phyloP scores from a whole-genome alignment of 2,329 filamentous ascomycete genomes.

The Trichoderma harzianum region DNA sequence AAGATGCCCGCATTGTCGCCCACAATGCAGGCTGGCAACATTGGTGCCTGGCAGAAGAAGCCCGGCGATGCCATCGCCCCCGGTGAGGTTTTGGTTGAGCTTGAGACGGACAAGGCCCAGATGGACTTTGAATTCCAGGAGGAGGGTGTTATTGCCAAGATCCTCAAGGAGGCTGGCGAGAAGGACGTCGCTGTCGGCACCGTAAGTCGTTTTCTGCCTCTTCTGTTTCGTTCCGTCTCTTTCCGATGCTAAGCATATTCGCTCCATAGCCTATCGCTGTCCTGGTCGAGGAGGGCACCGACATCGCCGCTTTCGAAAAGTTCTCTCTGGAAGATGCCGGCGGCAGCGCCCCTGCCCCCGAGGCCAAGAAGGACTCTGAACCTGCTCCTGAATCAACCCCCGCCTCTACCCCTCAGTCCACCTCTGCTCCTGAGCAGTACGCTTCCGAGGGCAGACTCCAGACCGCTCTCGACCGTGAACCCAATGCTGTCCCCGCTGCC shows the following conservation, averaged over 20 bases:
- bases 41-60: slow-evolving; percentile 98
- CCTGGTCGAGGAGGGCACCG: slow-evolving; percentile 85
- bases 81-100: slow-evolving; percentile 94
- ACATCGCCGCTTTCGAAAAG: slow-evolving; percentile 81
- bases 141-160: slow-evolving; percentile 91
- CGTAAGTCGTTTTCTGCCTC: slow-evolving; percentile 56
- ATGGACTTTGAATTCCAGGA: slow-evolving; percentile 99
- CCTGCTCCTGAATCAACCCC: slow-evolving; percentile 58
- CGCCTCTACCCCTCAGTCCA: slow-evolving; percentile 41
- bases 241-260: slow-evolving; percentile 13
- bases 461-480: slow-evolving; percentile 78
- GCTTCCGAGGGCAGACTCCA: slow-evolving; percentile 74
- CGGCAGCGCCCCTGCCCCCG: slow-evolving; percentile 65
- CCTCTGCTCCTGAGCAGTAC: slow-evolving; percentile 64
- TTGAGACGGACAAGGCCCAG: slow-evolving; percentile 99
- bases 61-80: slow-evolving; percentile 80
- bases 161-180: slow-evolving; percentile 85
- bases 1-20: slow-evolving; percentile 98
- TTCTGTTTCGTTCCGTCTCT: neutral
- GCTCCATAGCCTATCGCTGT: slow-evolving; percentile 81
- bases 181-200: slow-evolving; percentile 94
- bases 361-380: slow-evolving; percentile 64
- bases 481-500: slow-evolving; percentile 67
- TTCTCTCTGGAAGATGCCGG: slow-evolving; percentile 90
- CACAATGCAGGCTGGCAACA: slow-evolving; percentile 95